Percentiles rank a stretch among this genome's conserved stretches.
Conservation (phyloP, 23 red algal species). For the Gracilariopsis chorda region DNA sequence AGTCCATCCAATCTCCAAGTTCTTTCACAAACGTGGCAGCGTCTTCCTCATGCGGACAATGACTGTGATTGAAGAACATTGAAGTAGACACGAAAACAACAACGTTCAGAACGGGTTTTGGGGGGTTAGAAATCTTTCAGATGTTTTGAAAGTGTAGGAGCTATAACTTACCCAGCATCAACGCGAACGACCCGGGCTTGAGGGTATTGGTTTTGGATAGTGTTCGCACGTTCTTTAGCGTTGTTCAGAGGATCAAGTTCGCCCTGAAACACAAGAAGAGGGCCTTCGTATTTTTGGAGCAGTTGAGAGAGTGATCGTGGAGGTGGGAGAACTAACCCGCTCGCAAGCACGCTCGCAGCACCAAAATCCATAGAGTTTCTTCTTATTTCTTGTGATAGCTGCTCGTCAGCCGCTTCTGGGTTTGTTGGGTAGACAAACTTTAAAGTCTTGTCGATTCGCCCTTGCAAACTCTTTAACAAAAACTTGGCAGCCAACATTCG, state of each 20-base stretch:
- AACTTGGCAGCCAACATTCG: conserved; percentile 32
- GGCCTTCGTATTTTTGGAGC: conserved; percentile 50
- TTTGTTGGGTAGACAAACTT: conserved; percentile 66
- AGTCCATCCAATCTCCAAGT: conserved; percentile 41
- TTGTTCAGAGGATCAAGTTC: conserved; percentile 75
- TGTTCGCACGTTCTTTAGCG: conserved; percentile 36
- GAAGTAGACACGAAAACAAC: not conserved
- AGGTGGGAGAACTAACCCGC: conserved; percentile 59
- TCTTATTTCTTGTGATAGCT: conserved; percentile 55
- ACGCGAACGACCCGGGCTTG: conserved; percentile 40
- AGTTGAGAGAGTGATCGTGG: conserved; percentile 57
- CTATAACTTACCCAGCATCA: conserved; percentile 68
- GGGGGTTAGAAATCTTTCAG: not conserved
- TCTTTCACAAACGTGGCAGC: conserved; percentile 12
- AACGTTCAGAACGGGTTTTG: not conserved
- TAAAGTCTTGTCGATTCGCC: conserved; percentile 64
- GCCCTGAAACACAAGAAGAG: conserved; percentile 75
- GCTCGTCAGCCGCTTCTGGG: conserved; percentile 35
- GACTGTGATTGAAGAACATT: not conserved
- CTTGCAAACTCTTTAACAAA: conserved; percentile 52
- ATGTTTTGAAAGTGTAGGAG: not conserved
- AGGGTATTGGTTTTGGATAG: conserved; percentile 24
- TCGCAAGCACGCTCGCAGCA: conserved; percentile 66
- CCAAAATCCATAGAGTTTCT: conserved; percentile 68
- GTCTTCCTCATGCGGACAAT: conserved; percentile 59